Conservation (phyloP, 1,284 basidiomycete species). For the Thecaphora thlaspeos region DNA sequence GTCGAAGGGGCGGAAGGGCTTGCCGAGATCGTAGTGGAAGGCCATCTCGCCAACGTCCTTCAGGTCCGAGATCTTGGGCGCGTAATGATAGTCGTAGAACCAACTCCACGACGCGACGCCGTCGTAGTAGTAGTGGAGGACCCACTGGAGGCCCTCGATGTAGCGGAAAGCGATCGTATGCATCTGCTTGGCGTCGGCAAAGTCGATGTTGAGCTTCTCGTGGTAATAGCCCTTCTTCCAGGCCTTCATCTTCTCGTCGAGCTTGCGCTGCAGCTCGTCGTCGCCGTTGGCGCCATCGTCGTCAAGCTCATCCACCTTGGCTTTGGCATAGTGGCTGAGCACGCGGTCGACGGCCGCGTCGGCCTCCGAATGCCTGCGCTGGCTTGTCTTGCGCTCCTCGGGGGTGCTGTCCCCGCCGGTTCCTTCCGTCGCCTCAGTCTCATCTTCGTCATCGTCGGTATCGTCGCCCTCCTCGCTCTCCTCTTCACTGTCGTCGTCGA, state of each 20-base stretch:
- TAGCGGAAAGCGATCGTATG: constrained; percentile 64
- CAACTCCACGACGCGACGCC: constrained; percentile 97
- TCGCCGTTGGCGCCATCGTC: constrained; percentile 30
- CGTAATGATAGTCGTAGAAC: constrained; percentile 99
- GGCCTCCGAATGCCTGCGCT: constrained; percentile 14
- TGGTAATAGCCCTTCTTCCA: constrained; percentile 91
- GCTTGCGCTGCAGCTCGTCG: constrained; percentile 66
- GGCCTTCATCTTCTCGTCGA: constrained; percentile 81
- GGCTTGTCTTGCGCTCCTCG: constrained; percentile 5
- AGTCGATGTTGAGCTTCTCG: constrained; percentile 52
- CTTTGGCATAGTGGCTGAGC: constrained; percentile 81
- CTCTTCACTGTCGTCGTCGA: constrained; percentile 25
- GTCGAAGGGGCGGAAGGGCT: constrained; percentile 89
- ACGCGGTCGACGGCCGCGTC: constrained; percentile 75
- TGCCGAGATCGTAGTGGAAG: constrained; percentile 82
- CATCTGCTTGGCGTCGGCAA: constrained; percentile 64
- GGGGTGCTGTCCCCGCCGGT: constrained; percentile 27
- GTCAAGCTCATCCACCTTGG: constrained; percentile 61
- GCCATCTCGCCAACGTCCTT: constrained; percentile 72
- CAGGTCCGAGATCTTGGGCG: constrained; percentile 72
- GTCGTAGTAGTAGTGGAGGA: constrained; percentile 97
- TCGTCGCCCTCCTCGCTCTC: constrained; percentile 7
- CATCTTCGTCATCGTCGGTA: constrained; percentile 14
- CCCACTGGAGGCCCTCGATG: constrained; percentile 95
- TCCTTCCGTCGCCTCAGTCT: constrained; percentile 55